Conservation (phyloP, 2,329 filamentous ascomycete genomes). For the Pseudocercospora eumusae region DNA sequence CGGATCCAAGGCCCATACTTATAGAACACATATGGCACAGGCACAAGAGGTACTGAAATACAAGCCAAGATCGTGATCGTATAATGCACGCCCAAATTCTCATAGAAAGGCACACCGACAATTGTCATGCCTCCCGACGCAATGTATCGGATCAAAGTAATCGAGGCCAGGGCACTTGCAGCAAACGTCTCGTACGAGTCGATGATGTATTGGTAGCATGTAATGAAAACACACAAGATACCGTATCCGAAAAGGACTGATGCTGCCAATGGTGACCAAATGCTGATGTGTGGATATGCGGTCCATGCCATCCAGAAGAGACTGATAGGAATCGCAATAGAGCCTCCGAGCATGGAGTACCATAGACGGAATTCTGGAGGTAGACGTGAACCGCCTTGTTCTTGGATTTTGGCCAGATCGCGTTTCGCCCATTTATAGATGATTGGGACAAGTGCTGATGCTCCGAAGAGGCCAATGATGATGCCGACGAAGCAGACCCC, state of each 20-base stretch:
- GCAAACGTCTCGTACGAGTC: slow-evolving; percentile 58
- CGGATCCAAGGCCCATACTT: slow-evolving; percentile 33
- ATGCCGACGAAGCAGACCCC: slow-evolving; percentile 27
- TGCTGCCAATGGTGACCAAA: slow-evolving; percentile 55
- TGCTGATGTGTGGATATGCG: slow-evolving; percentile 45
- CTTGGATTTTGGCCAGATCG: slow-evolving; percentile 47
- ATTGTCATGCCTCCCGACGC: slow-evolving; percentile 46
- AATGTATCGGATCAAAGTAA: slow-evolving; percentile 46
- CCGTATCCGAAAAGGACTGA: slow-evolving; percentile 57
- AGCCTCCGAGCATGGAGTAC: slow-evolving; percentile 52
- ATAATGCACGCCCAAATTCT: slow-evolving; percentile 26
- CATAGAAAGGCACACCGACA: slow-evolving; percentile 39
- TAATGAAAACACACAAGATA: slow-evolving; percentile 54
- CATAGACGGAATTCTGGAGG: slow-evolving; percentile 58
- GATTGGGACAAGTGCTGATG: slow-evolving; percentile 21
- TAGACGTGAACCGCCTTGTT: slow-evolving; percentile 43
- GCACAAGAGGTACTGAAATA: slow-evolving; percentile 20
- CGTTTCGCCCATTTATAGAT: slow-evolving; percentile 29
- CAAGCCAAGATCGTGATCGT: slow-evolving; percentile 26
- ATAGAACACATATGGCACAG: slow-evolving; percentile 26
- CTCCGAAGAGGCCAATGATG: slow-evolving; percentile 23
- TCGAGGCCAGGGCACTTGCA: slow-evolving; percentile 50
- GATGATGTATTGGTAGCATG: slow-evolving; percentile 60
- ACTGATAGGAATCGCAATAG: slow-evolving; percentile 52
- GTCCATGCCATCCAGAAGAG: slow-evolving; percentile 64